Evolutionary conservation across 768 basidiomycete genomes (phyloP).

Genomic region (Punctularia strigosozonata): DNA sequence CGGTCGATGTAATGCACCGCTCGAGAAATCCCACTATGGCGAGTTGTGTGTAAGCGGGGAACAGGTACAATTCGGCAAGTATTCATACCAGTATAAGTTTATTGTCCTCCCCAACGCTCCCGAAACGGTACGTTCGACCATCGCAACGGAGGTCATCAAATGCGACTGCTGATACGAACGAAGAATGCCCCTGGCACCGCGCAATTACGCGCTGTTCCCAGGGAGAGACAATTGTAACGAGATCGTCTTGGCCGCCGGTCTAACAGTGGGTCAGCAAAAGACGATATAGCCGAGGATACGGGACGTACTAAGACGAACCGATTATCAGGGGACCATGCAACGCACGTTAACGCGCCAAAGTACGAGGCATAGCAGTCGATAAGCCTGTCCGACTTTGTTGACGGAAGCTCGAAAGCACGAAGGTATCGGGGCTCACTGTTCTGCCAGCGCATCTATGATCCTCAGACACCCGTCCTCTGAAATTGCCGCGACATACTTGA

Average conservation of each 20-base stretch:
- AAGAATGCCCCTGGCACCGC: conserved; percentile 93
- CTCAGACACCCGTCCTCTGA: conserved; percentile 88
- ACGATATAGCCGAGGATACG: not conserved
- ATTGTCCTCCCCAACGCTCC: conserved; percentile 94
- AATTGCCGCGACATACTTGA: conserved; percentile 79
- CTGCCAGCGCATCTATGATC: conserved; percentile 79
- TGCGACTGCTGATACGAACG: conserved; percentile 80
- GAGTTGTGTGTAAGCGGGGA: conserved; percentile 6
- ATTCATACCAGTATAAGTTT: conserved; percentile 72
- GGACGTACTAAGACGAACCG: conserved; percentile 70
- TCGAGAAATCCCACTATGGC: conserved; percentile 86
- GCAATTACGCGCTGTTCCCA: conserved; percentile 92
- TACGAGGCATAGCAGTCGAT: conserved; percentile 92
- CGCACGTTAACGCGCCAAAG: conserved; percentile 82
- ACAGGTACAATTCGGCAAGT: not conserved
- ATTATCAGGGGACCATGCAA: conserved; percentile 94
- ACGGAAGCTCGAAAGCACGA: not conserved
- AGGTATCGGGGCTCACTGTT: conserved; percentile 46
- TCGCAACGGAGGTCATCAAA: conserved; percentile 89
- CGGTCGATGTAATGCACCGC: conserved; percentile 81
- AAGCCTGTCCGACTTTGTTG: conserved; percentile 35
- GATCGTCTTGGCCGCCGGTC: conserved; percentile 96
- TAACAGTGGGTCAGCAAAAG: conserved; percentile 17
- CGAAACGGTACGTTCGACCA: conserved; percentile 86
- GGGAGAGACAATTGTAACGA: conserved; percentile 89